Conservation (phyloP, 148 eudicot genomes). For the Hydrangea macrophylla region DNA sequence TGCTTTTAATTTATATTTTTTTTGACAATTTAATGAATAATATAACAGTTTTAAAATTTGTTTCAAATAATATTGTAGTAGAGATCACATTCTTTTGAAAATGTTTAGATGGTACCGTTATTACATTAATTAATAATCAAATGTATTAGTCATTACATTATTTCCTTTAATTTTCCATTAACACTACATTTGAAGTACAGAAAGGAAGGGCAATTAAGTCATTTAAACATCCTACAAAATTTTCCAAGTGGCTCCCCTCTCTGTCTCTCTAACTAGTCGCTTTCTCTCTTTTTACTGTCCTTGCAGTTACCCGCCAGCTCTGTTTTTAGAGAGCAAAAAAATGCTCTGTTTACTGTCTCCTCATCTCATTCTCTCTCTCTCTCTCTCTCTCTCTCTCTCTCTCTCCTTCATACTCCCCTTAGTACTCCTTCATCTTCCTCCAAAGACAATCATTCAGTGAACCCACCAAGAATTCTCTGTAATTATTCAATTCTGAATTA, state of each 20-base stretch:
- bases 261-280: not conserved
- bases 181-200: no score
- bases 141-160: no score
- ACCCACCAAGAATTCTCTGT: not conserved
- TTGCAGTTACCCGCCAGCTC: not conserved
- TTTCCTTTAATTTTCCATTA: no score
- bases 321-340: not conserved
- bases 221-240: not conserved
- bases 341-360: constrained; percentile 10
- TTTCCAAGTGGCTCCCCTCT: not conserved
- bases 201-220: not conserved
- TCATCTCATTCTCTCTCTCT: not conserved
- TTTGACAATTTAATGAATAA: no score
- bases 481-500: no score
- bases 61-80: no score
- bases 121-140: no score
- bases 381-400: not conserved
- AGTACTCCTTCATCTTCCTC: not conserved
- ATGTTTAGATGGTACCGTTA: no score
- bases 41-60: no score
- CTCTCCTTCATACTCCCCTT: not conserved
- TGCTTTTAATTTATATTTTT: no score
- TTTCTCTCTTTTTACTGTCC: constrained; percentile 3
- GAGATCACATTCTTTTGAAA: no score
- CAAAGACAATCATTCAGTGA: not conserved